These are phyloP conservation scores for Tylopilus intermedius DNA, from an alignment of 768 basidiomycete genomes.

Conservation along the genomic window DNA sequence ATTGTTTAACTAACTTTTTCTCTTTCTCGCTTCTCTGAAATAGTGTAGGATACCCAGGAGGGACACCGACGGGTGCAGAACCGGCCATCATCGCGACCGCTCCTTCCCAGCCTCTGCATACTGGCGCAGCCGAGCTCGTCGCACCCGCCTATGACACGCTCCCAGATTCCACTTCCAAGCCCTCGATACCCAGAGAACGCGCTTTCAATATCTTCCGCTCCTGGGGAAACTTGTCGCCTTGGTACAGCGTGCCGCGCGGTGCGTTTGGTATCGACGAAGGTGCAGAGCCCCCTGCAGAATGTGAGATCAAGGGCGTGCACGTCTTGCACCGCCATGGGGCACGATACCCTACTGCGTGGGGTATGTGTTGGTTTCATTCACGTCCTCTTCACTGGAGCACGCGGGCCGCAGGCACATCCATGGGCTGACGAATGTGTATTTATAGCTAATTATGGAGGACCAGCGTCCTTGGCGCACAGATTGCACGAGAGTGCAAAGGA, in stretches of 20 bases:
- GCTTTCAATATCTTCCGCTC: constrained; percentile 65
- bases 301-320: constrained; percentile 64
- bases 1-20: background rate
- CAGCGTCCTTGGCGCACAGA: constrained; percentile 50
- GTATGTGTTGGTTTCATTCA: constrained; percentile 35
- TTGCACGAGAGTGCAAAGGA: constrained; percentile 49
- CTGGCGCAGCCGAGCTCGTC: constrained; percentile 61
- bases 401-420: background rate
- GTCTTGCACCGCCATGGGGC: constrained; percentile 82
- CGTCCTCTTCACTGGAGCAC: background rate
- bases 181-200: constrained; percentile 17
- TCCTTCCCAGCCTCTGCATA: constrained; percentile 73
- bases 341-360: constrained; percentile 61
- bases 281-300: too few relatives aligned
- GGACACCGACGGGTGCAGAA: constrained; percentile 77
- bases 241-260: constrained; percentile 67
- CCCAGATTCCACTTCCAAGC: constrained; percentile 11
- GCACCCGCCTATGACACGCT: constrained; percentile 35
- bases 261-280: constrained; percentile 14
- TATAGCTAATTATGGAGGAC: constrained; percentile 58
- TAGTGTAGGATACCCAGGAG: constrained; percentile 68
- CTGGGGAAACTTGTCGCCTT: constrained; percentile 85
- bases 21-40: background rate
- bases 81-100: constrained; percentile 68
- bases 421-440: background rate